Evolutionary conservation across 1,139 yeast species (phyloP).

Genomic region (Protomyces lactucae-debilis): DNA sequence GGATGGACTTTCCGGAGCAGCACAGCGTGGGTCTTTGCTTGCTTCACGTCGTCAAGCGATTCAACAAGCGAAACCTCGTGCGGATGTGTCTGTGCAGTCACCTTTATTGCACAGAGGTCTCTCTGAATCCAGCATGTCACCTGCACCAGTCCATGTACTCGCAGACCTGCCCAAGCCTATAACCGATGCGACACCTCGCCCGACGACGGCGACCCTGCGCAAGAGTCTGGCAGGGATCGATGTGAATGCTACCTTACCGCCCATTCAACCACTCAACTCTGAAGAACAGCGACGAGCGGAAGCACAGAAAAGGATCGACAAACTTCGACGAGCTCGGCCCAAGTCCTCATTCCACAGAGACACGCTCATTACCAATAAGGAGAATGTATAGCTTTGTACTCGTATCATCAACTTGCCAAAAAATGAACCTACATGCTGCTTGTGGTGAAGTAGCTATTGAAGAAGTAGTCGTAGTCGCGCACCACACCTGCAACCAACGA

Average conservation of each 20-base stretch:
- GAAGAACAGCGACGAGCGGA: slow-evolving; percentile 4
- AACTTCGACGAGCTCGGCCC: neutral
- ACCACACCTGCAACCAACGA: slow-evolving; percentile 38
- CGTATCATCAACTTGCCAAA: neutral
- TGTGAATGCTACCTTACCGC: neutral
- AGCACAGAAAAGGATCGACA: slow-evolving; percentile 6
- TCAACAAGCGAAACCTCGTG: neutral
- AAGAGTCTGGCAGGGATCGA: neutral
- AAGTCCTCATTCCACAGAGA: neutral
- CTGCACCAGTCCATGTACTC: neutral
- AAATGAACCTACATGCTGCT: neutral
- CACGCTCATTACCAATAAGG: neutral
- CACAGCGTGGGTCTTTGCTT: neutral
- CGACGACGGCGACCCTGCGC: neutral
- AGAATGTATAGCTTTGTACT: neutral
- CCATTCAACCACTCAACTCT: neutral
- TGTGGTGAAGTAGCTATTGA: slow-evolving; percentile 39
- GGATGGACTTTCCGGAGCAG: neutral
- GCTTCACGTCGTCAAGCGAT: neutral
- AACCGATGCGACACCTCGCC: too few relatives aligned
- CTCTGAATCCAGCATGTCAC: neutral
- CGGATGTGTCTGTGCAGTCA: too few relatives aligned
- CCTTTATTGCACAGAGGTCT: neutral
- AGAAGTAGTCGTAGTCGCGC: slow-evolving; percentile 42
- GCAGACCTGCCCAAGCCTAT: neutral